These are phyloP conservation scores for Gossypium herbaceum DNA, from an alignment of 345 rosid species.

Conservation along the genomic window DNA sequence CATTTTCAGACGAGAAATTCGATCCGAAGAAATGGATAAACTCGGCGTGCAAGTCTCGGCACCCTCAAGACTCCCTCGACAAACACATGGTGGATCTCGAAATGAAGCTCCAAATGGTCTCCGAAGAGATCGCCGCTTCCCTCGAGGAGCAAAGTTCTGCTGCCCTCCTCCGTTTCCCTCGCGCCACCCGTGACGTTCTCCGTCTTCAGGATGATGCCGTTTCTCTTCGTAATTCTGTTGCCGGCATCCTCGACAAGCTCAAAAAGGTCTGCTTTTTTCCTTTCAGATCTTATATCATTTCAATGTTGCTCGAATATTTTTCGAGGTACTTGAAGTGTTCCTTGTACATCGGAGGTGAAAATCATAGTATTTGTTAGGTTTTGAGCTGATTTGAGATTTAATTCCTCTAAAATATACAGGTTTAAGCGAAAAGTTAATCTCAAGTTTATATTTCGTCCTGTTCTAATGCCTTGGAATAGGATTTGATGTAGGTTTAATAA, in stretches of 20 bases:
- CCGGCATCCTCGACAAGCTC: slow-evolving; percentile 86
- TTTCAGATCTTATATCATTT: slow-evolving; percentile 12
- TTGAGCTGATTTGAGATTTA: not conserved
- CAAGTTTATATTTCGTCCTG: not conserved
- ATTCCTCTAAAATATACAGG: not conserved
- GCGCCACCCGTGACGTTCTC: slow-evolving; percentile 86
- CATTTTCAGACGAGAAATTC: slow-evolving; percentile 90
- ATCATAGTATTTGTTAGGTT: not conserved
- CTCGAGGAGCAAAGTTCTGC: slow-evolving; percentile 92
- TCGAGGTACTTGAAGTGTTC: not conserved
- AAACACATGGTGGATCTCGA: slow-evolving; percentile 92
- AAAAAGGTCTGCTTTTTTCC: slow-evolving; percentile 47
- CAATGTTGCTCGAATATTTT: slow-evolving; percentile 14
- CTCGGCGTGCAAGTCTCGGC: slow-evolving; percentile 72
- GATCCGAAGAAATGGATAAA: slow-evolving; percentile 97
- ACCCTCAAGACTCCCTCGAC: slow-evolving; percentile 82
- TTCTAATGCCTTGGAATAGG: not conserved
- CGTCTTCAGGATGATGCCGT: slow-evolving; percentile 93
- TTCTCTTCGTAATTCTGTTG: slow-evolving; percentile 72
- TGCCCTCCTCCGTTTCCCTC: slow-evolving; percentile 90
- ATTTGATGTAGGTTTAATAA: not conserved
- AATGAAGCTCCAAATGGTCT: slow-evolving; percentile 97
- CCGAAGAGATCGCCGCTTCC: slow-evolving; percentile 95
- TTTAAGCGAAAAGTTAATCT: not conserved
- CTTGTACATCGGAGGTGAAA: not conserved